Evolutionary conservation across 169 alveolate genomes (phyloP).

Genomic region (Plasmodium relictum): DNA sequence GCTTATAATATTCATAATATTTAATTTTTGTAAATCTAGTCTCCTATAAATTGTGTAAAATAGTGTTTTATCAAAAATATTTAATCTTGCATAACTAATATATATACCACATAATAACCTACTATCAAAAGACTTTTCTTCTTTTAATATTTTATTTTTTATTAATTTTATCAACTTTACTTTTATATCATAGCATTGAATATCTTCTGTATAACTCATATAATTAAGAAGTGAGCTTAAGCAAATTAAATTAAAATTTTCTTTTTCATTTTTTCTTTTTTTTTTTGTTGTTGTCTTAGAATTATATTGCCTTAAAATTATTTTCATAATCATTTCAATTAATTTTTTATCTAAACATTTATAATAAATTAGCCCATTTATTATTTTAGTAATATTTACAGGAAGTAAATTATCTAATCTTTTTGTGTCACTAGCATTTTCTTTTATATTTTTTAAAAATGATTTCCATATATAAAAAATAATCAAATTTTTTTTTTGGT

Average conservation of each 20-base stretch:
- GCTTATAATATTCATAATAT: constrained; percentile 14
- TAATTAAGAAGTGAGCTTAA: constrained; percentile 23
- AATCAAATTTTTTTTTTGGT: too few species aligned
- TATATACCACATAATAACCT: constrained; percentile 52
- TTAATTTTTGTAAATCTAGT: constrained; percentile 3
- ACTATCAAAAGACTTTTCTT: neutral
- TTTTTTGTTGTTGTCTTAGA: neutral
- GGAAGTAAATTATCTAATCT: constrained; percentile 18
- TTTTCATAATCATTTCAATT: constrained; percentile 24
- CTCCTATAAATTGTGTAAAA: constrained; percentile 30
- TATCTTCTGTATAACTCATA: constrained; percentile 55
- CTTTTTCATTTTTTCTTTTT: neutral
- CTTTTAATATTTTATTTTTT: constrained; percentile 14
- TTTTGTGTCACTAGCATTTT: constrained; percentile 9
- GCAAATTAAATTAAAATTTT: constrained; percentile 34
- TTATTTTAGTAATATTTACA: constrained; percentile 33
- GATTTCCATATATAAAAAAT: constrained; percentile 21
- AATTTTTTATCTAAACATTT: constrained; percentile 21
- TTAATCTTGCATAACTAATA: constrained; percentile 43
- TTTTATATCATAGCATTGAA: constrained; percentile 43
- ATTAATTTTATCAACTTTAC: constrained; percentile 23
- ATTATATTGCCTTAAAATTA: neutral
- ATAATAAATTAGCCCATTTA: constrained; percentile 36
- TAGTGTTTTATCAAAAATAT: constrained; percentile 31
- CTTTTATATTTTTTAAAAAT: constrained; percentile 22